Evolutionary conservation across 495 filamentous ascomycete genomes (phyloP).

Genomic region (Tirmania nivea): DNA sequence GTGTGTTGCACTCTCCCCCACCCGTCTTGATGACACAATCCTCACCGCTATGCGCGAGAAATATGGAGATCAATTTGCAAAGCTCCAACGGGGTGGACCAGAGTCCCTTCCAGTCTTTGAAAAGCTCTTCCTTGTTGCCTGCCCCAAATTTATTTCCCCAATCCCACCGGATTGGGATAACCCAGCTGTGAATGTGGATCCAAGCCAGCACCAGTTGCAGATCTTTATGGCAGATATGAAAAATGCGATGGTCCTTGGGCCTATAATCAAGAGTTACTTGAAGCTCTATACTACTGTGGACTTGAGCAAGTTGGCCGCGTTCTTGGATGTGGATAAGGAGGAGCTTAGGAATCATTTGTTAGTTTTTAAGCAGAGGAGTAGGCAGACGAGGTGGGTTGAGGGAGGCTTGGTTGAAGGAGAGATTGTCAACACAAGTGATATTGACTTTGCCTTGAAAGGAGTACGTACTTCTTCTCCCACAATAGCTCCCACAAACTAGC

Average conservation of each 20-base stretch:
- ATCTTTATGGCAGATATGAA: slow-evolving; percentile 99
- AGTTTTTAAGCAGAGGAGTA: slow-evolving; percentile 93
- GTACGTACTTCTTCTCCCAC: slow-evolving; percentile 28
- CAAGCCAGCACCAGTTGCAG: slow-evolving; percentile 83
- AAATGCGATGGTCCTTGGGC: slow-evolving; percentile 79
- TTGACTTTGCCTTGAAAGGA: slow-evolving; percentile 91
- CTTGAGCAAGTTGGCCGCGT: slow-evolving; percentile 88
- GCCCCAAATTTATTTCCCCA: slow-evolving; percentile 98
- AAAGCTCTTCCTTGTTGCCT: slow-evolving; percentile 83
- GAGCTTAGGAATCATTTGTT: slow-evolving; percentile 73
- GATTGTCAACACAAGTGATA: slow-evolving; percentile 67
- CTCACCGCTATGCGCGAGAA: slow-evolving; percentile 95
- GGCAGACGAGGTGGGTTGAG: slow-evolving; percentile 89
- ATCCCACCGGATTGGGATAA: slow-evolving; percentile 94
- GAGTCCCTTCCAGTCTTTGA: slow-evolving; percentile 90
- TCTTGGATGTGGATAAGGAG: slow-evolving; percentile 86
- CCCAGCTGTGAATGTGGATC: slow-evolving; percentile 82
- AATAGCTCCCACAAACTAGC: neutral
- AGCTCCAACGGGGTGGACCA: slow-evolving; percentile 84
- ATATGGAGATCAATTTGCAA: slow-evolving; percentile 89
- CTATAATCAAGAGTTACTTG: slow-evolving; percentile 90
- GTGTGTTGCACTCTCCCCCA: slow-evolving; percentile 92
- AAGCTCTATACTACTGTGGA: slow-evolving; percentile 99
- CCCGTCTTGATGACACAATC: slow-evolving; percentile 93
- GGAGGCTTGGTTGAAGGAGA: slow-evolving; percentile 78